Conservation (phyloP, 2,329 filamentous ascomycete species). For the Tothia fuscella region DNA sequence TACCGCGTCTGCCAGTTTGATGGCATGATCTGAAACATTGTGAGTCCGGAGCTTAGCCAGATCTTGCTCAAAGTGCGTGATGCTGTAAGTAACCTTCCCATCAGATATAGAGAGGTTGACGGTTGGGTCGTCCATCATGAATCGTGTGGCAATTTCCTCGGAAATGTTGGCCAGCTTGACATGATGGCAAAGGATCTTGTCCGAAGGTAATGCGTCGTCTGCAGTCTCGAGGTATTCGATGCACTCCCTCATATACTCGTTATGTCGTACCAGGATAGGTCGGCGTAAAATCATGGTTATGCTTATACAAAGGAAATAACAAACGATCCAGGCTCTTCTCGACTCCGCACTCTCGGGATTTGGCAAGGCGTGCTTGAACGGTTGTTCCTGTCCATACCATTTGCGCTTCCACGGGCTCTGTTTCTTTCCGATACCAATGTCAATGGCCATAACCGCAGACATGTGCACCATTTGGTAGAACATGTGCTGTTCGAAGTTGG, state of each 20-base stretch:
- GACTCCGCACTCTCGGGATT: slow-evolving; percentile 45
- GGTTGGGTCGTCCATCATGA: slow-evolving; percentile 43
- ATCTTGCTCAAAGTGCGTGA: slow-evolving; percentile 43
- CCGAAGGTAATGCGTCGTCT: slow-evolving; percentile 43
- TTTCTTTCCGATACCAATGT: slow-evolving; percentile 60
- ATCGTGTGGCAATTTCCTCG: slow-evolving; percentile 44
- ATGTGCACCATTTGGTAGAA: slow-evolving; percentile 82
- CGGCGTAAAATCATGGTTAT: slow-evolving; percentile 47
- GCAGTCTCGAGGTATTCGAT: slow-evolving; percentile 45
- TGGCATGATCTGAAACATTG: slow-evolving; percentile 6
- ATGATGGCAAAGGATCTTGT: slow-evolving; percentile 44
- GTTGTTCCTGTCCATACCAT: slow-evolving; percentile 24
- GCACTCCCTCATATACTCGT: slow-evolving; percentile 49
- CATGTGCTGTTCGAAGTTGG: slow-evolving; percentile 74
- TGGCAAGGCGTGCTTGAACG: slow-evolving; percentile 15
- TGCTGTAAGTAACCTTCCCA: slow-evolving; percentile 40
- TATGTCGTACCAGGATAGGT: slow-evolving; percentile 47
- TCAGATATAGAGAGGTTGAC: slow-evolving; percentile 42
- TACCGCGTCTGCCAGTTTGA: slow-evolving; percentile 33
- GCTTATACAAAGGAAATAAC: slow-evolving; percentile 50
- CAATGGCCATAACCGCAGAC: slow-evolving; percentile 69
- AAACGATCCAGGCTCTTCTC: slow-evolving; percentile 46
- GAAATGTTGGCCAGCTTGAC: slow-evolving; percentile 46
- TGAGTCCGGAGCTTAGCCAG: slow-evolving; percentile 20
- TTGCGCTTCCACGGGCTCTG: slow-evolving; percentile 17